Percentiles rank a stretch among this genome's conserved stretches.
Conservation (phyloP, 2,329 filamentous ascomycete species). For the Arachnopeziza araneosa region DNA sequence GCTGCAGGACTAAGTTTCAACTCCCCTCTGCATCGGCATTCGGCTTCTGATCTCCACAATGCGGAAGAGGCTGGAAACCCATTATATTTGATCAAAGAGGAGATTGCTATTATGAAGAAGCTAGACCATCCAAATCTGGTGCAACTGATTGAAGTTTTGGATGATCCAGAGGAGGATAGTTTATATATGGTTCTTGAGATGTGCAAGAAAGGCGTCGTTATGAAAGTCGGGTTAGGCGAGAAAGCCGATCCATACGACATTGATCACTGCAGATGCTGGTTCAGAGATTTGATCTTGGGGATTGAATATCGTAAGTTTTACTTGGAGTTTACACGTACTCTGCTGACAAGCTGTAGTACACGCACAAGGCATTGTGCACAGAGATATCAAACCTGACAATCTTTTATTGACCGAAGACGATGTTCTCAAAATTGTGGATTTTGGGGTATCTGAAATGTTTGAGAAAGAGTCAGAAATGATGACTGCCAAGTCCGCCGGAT, state of each 20-base stretch:
- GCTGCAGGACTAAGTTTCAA: conserved; percentile 40
- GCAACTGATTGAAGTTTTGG: conserved; percentile 84
- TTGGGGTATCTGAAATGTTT: conserved; percentile 99
- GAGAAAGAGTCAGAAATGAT: conserved; percentile 83
- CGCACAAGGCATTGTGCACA: conserved; percentile 87
- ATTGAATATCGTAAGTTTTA: conserved; percentile 74
- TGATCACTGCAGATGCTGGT: conserved; percentile 83
- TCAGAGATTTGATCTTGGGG: conserved; percentile 87
- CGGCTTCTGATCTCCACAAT: conserved; percentile 45
- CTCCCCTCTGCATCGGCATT: conserved; percentile 43
- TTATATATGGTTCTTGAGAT: conserved; percentile 98
- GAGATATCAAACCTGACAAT: conserved; percentile 98
- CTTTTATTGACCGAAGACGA: conserved; percentile 84
- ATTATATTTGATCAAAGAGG: conserved; percentile 83
- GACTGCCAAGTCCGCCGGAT: conserved; percentile 88
- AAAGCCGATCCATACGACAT: conserved; percentile 74
- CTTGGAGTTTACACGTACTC: neutral
- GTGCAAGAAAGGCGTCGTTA: conserved; percentile 96
- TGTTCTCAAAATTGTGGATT: conserved; percentile 95
- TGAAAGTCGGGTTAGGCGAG: conserved; percentile 90
- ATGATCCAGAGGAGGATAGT: conserved; percentile 92
- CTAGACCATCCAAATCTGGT: conserved; percentile 93
- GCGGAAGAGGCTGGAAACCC: conserved; percentile 62
- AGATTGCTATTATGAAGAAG: conserved; percentile 99
- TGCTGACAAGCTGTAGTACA: conserved; percentile 56